These are phyloP conservation scores for Dictyophora rubrovolvata DNA, from an alignment of 768 basidiomycete species.

Conservation along the genomic window DNA sequence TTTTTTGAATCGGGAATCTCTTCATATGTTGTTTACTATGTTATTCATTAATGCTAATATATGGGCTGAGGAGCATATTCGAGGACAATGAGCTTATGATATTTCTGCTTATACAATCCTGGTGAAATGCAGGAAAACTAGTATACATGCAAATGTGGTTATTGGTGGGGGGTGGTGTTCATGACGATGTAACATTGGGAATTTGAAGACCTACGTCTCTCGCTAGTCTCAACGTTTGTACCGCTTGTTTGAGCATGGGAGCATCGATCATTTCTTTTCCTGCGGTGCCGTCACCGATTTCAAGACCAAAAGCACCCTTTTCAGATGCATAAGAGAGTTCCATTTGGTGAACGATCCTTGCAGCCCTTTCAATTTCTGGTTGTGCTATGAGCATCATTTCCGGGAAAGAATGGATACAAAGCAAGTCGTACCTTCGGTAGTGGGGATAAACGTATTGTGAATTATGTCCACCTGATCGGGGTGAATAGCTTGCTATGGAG, in stretches of 20 bases:
- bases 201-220: conserved; percentile 44
- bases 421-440: conserved; percentile 40
- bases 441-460: conserved; percentile 71
- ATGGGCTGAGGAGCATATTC: no score
- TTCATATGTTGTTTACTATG: no score
- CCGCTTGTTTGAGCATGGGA: conserved; percentile 78
- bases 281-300: conserved; percentile 35
- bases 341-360: conserved; percentile 50
- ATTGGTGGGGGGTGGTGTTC: no score
- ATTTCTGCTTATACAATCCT: no score
- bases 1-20: no score
- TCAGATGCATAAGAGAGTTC: conserved; percentile 18
- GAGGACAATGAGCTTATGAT: no score
- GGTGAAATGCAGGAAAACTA: no score
- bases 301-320: conserved; percentile 66
- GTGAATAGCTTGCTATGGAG: conserved; percentile 82
- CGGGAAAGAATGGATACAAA: background rate
- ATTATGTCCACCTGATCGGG: conserved; percentile 73
- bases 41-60: no score
- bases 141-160: no score
- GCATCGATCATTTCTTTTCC: conserved; percentile 81
- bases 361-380: conserved; percentile 68
- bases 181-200: conserved; percentile 24
- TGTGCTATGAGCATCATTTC: background rate
- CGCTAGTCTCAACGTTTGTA: conserved; percentile 44